These are phyloP conservation scores for Alternaria viburni DNA, from an alignment of 2,329 filamentous ascomycete species.

Conservation along the genomic window DNA sequence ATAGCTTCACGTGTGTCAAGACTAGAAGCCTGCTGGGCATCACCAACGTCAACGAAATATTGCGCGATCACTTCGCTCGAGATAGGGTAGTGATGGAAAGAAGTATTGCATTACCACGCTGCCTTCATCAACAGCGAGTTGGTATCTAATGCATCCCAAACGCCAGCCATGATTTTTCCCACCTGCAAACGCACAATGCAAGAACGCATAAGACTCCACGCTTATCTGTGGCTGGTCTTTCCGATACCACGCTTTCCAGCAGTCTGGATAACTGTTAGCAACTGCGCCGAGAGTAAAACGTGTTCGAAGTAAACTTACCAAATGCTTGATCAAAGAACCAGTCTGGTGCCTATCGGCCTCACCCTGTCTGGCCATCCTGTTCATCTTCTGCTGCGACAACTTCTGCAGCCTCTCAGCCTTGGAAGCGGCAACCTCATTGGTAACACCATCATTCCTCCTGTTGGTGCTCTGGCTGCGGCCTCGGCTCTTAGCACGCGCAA, in stretches of 20 bases:
- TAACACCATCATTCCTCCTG: conserved; percentile 78
- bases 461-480: conserved; percentile 69
- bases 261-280: conserved; percentile 60
- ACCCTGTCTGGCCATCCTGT: conserved; percentile 94
- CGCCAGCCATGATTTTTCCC: conserved; percentile 38
- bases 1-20: neutral
- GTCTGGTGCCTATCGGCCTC: conserved; percentile 92
- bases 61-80: neutral
- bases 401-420: conserved; percentile 89
- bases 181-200: conserved; percentile 17
- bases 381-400: conserved; percentile 97
- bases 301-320: conserved; percentile 67
- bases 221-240: conserved; percentile 71
- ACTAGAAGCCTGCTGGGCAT: neutral
- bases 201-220: conserved; percentile 13
- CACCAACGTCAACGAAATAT: neutral
- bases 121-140: conserved; percentile 23
- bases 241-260: conserved; percentile 93
- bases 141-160: conserved; percentile 43
- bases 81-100: neutral
- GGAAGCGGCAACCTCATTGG: conserved; percentile 67
- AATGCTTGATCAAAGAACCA: conserved; percentile 83
- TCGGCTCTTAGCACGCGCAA: conserved; percentile 72
- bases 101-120: conserved; percentile 29
- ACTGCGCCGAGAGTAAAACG: no score